A percentile compares a stretch with the other conserved stretches of the same genome.
phyloP scores from a whole-genome alignment of 768 basidiomycete species.

The Xerocomellus dryophilus region DNA sequence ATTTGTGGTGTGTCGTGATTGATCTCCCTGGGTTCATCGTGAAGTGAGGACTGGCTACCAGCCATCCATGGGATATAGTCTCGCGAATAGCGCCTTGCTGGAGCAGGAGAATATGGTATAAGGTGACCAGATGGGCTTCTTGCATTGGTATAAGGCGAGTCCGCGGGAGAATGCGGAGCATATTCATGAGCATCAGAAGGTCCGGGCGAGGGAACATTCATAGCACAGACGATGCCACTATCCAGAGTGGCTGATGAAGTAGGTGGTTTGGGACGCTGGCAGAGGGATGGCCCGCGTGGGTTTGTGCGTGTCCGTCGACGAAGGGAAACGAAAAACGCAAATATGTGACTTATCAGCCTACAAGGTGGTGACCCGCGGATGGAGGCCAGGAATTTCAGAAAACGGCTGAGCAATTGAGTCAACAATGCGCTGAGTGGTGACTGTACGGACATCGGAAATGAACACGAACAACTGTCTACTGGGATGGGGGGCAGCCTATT shows the following conservation, averaged over 20 bases:
- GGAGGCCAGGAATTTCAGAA: conserved; percentile 3
- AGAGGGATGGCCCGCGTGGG: neutral
- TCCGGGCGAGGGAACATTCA: conserved; percentile 12
- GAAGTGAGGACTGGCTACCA: conserved; percentile 14
- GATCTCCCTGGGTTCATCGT: conserved; percentile 14
- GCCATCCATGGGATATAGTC: conserved; percentile 2
- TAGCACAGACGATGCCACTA: conserved; percentile 8
- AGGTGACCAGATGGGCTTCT: conserved; percentile 24
- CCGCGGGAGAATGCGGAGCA: conserved; percentile 9
- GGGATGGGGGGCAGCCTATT: too few relatives aligned
- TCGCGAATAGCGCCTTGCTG: conserved; percentile 11
- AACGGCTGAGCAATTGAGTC: neutral
- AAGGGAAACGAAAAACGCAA: conserved; percentile 2
- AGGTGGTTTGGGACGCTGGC: neutral
- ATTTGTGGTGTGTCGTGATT: neutral
- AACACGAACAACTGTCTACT: neutral
- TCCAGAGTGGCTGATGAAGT: neutral
- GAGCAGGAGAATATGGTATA: conserved; percentile 11
- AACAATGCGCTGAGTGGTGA: neutral
- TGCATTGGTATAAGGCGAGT: conserved; percentile 8
- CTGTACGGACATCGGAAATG: neutral
- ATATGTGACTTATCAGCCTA: neutral
- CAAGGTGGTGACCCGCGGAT: neutral
- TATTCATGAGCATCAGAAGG: neutral
- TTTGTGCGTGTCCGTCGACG: neutral